A percentile compares a stretch with the other conserved stretches of the same genome.
phyloP scores from a whole-genome alignment of 805 yeast species.

The Candida yuanshanica region DNA sequence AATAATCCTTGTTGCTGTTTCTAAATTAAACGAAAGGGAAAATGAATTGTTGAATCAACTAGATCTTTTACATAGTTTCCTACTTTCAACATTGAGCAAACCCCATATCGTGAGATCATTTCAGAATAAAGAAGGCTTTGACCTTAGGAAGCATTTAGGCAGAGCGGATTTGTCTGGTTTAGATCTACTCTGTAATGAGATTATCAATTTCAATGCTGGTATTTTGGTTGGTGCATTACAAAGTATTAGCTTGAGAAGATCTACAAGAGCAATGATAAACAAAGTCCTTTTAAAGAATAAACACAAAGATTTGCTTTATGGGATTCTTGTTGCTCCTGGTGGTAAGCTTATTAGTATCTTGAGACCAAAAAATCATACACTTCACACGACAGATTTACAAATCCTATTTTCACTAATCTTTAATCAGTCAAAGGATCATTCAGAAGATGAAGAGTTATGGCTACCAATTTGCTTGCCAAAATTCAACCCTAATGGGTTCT shows the following conservation, averaged over 20 bases:
- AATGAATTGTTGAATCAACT: slow-evolving; percentile 56
- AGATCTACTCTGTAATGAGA: slow-evolving; percentile 52
- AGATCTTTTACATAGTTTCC: slow-evolving; percentile 65
- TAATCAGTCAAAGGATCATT: slow-evolving; percentile 29
- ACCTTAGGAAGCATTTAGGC: slow-evolving; percentile 68
- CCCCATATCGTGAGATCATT: slow-evolving; percentile 69
- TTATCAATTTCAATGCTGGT: slow-evolving; percentile 51
- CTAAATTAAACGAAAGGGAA: slow-evolving; percentile 49
- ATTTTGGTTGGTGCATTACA: slow-evolving; percentile 61
- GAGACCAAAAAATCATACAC: slow-evolving; percentile 70
- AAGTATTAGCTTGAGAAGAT: slow-evolving; percentile 51
- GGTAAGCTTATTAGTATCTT: slow-evolving; percentile 64
- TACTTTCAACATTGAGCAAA: slow-evolving; percentile 78
- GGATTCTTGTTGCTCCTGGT: slow-evolving; percentile 58
- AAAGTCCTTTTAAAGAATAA: slow-evolving; percentile 43
- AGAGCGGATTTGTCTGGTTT: slow-evolving; percentile 69
- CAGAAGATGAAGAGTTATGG: slow-evolving; percentile 73
- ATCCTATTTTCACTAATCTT: slow-evolving; percentile 66
- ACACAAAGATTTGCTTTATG: slow-evolving; percentile 62
- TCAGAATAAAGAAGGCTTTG: slow-evolving; percentile 70
- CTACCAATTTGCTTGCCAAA: slow-evolving; percentile 88
- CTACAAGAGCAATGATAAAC: slow-evolving; percentile 53
- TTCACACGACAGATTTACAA: slow-evolving; percentile 79
- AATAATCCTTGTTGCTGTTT: slow-evolving; percentile 65
- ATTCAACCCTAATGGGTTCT: slow-evolving; percentile 82